A percentile compares a stretch with the other conserved stretches of the same genome.
Conservation (phyloP, 257 asterid species). For the Solanum pennellii region DNA sequence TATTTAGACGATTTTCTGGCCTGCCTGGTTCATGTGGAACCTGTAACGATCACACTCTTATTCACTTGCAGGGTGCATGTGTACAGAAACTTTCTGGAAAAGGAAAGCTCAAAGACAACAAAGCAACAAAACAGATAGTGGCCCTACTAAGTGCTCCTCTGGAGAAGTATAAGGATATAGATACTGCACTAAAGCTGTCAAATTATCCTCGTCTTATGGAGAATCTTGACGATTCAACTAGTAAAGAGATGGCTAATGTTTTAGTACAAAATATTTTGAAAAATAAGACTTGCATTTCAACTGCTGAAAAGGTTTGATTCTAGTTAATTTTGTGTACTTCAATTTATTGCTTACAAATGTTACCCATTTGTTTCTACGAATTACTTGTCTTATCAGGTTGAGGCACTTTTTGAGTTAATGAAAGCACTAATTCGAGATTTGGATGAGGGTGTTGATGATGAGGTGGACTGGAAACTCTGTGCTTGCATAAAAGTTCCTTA, state of each 20-base stretch:
- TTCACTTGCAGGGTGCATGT: conserved; percentile 69
- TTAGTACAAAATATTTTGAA: conserved; percentile 77
- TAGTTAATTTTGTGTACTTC: background rate
- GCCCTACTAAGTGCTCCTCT: conserved; percentile 95
- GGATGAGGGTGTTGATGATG: conserved; percentile 51
- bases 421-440: conserved; percentile 77
- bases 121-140: conserved; percentile 84
- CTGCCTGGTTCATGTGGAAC: background rate
- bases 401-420: conserved; percentile 76
- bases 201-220: conserved; percentile 86
- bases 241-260: conserved; percentile 92
- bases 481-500: background rate
- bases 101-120: conserved; percentile 74
- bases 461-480: conserved; percentile 36
- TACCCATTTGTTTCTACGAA: conserved; percentile 10
- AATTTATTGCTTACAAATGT: background rate
- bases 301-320: conserved; percentile 73
- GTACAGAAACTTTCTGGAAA: conserved; percentile 69
- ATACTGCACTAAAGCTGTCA: conserved; percentile 77
- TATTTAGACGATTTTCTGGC: background rate
- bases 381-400: conserved; percentile 54
- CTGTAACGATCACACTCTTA: background rate
- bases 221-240: conserved; percentile 65
- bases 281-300: conserved; percentile 67
- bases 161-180: conserved; percentile 88